Base-by-base conservation (phyloP, 1,284 basidiomycete genomes). In the Microbotryum scabiosae region DNA sequence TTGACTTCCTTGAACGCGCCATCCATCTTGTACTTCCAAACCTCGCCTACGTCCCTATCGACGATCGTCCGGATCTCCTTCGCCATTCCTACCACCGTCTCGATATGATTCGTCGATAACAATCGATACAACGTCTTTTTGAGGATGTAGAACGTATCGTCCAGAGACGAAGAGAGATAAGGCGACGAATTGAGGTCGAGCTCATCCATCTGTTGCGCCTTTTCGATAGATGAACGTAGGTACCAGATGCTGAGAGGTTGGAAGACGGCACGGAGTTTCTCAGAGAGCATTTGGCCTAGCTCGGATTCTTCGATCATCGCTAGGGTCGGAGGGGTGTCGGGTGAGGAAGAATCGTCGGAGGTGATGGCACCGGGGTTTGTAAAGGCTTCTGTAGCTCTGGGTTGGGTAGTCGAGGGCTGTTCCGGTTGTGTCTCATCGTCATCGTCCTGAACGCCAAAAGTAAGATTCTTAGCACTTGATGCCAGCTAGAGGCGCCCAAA, bases 181-280 rank as follows among this genome's bases (percentile, higher is more conserved):
- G 58, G 90, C 85, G 7, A 78, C 79, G 72, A 72, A 78, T 76
- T 47, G 7, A 62, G 68, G 67, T 88, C 84, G 2, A 85, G 81
- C 26, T 81, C 75, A 74, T 94, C 89, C 14, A 84, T 72, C 44
- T 75, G 74, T 65, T 79, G 78, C 0, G 78, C 77, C 75, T 93
- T 93, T 72, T 94, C 88, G 52, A 96, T 84, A 60, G 84, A 86
- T 14, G 82, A 85, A n/a, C 88, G 84, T 20, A 87, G 82, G 74
- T 93, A 97, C 92, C 92, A 97, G 4, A 85, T 77, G 74, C 98
- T 94, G 61, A 98, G 79, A 1, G 93, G 91, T 45, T 85, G 80
- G 72, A 96, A 97, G 71, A 87, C 91, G 20, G 81, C 81, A 9
- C 75, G 76, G 36, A 93, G 79, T 52, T 93, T 77, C 59, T 83